phyloP scores from a whole-genome alignment of 169 alveolate genomes.

The Cryptosporidium ryanae region DNA sequence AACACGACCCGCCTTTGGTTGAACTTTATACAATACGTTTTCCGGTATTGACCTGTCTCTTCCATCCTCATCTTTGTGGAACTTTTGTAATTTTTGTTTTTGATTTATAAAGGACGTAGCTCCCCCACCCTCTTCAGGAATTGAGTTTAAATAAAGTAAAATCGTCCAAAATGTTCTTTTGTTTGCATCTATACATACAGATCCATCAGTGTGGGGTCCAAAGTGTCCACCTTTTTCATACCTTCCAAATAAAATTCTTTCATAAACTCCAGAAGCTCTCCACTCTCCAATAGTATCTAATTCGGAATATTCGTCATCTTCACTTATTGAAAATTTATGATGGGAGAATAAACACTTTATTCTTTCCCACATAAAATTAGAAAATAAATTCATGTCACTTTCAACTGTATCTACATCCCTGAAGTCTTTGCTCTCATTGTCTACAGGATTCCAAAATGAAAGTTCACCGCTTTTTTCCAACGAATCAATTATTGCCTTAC shows the following conservation, averaged over 20 bases:
- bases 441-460: slow-evolving; percentile 70
- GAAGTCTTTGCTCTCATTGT: slow-evolving; percentile 7
- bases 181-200: slow-evolving; percentile 78
- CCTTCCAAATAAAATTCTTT: slow-evolving; percentile 73
- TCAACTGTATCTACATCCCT: slow-evolving; percentile 69
- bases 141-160: slow-evolving; percentile 76
- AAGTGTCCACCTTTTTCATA: slow-evolving; percentile 81
- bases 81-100: slow-evolving; percentile 21
- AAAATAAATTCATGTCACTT: slow-evolving; percentile 21
- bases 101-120: slow-evolving; percentile 41
- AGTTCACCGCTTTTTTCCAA: slow-evolving; percentile 46
- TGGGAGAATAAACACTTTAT: slow-evolving; percentile 14
- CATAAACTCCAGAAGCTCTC: slow-evolving; percentile 37
- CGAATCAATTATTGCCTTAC: slow-evolving; percentile 11
- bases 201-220: slow-evolving; percentile 83
- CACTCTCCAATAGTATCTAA: slow-evolving; percentile 60
- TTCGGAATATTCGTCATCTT: slow-evolving; percentile 34
- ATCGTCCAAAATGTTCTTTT: slow-evolving; percentile 79
- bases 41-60: slow-evolving; percentile 56
- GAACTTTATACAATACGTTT: slow-evolving; percentile 22
- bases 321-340: slow-evolving; percentile 24
- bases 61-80: slow-evolving; percentile 31
- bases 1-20: slow-evolving; percentile 62
- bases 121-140: slow-evolving; percentile 61
- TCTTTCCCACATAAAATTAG: slow-evolving; percentile 66